A percentile compares a stretch with the other conserved stretches of the same genome.
Conservation (phyloP, 441 rosid genomes). For the Rhodomyrtus psidioides region DNA sequence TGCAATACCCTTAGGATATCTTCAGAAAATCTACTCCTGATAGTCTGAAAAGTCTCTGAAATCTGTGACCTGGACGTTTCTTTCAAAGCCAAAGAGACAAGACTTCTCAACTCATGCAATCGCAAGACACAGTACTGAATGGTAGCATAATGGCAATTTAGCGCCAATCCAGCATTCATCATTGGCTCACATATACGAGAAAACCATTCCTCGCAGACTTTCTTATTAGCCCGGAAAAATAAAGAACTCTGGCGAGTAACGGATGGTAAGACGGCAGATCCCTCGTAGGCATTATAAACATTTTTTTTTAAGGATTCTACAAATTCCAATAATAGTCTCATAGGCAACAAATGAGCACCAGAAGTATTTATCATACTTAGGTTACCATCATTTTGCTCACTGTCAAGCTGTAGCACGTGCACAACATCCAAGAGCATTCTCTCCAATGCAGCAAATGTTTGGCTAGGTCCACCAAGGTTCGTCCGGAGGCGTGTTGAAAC, state of each 20-base stretch:
- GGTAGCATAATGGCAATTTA: constrained; percentile 88
- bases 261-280: constrained; percentile 78
- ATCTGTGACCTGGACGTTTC: constrained; percentile 62
- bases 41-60: constrained; percentile 47
- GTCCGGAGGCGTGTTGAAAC: constrained; percentile 85
- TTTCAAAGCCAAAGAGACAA: constrained; percentile 46
- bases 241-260: constrained; percentile 72
- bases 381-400: constrained; percentile 78
- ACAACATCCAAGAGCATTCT: constrained; percentile 94
- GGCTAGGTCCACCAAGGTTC: constrained; percentile 98
- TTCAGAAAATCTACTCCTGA: constrained; percentile 48
- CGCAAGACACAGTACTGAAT: constrained; percentile 83
- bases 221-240: constrained; percentile 90
- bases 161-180: constrained; percentile 97
- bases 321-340: constrained; percentile 94
- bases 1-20: constrained; percentile 69
- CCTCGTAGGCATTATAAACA: constrained; percentile 96
- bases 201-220: constrained; percentile 99
- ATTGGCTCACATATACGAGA: constrained; percentile 98
- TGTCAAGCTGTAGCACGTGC: constrained; percentile 78
- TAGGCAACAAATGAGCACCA: constrained; percentile 92
- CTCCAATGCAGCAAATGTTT: constrained; percentile 98
- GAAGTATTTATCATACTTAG: constrained; percentile 75
- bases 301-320: constrained; percentile 94
- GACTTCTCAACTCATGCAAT: constrained; percentile 69